Evolutionary conservation across 2,329 filamentous ascomycete genomes (phyloP).

Genomic region (Myriangium duriaei): DNA sequence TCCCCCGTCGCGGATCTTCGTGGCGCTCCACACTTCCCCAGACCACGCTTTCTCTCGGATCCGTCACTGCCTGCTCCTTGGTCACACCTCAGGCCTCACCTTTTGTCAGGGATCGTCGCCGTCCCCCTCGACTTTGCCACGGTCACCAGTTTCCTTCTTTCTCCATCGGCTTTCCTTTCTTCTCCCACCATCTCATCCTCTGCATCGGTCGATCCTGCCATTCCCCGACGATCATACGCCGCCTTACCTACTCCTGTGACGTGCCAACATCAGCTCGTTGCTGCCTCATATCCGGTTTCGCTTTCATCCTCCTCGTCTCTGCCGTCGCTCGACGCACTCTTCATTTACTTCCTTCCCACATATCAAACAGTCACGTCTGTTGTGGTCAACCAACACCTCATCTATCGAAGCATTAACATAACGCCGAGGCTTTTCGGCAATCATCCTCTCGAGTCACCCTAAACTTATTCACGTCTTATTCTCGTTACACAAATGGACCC

Average conservation of each 20-base stretch:
- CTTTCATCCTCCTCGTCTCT: neutral
- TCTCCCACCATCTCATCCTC: constrained; percentile 6
- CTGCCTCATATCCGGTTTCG: too few relatives aligned
- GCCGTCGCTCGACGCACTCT: neutral
- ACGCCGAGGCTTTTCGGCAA: too few relatives aligned
- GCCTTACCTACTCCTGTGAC: constrained; percentile 6
- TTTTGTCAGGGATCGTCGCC: constrained; percentile 12
- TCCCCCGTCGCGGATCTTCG: neutral
- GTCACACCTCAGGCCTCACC: constrained; percentile 9
- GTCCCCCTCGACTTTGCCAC: constrained; percentile 2
- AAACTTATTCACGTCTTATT: too few relatives aligned
- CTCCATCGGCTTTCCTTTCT: neutral
- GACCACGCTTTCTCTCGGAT: neutral
- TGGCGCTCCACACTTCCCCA: neutral
- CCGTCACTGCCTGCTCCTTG: neutral
- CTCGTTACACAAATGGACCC: constrained; percentile 8
- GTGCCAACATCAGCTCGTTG: too few relatives aligned
- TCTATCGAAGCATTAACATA: too few relatives aligned
- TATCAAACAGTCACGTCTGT: too few relatives aligned
- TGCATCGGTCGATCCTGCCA: constrained; percentile 9
- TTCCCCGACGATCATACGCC: constrained; percentile 4
- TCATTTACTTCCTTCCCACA: too few relatives aligned
- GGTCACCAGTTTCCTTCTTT: neutral
- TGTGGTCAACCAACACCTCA: too few relatives aligned
- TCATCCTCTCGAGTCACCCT: too few relatives aligned